Base-by-base conservation (phyloP, 2,329 filamentous ascomycete genomes). In the Teratosphaeria zuluensis region DNA sequence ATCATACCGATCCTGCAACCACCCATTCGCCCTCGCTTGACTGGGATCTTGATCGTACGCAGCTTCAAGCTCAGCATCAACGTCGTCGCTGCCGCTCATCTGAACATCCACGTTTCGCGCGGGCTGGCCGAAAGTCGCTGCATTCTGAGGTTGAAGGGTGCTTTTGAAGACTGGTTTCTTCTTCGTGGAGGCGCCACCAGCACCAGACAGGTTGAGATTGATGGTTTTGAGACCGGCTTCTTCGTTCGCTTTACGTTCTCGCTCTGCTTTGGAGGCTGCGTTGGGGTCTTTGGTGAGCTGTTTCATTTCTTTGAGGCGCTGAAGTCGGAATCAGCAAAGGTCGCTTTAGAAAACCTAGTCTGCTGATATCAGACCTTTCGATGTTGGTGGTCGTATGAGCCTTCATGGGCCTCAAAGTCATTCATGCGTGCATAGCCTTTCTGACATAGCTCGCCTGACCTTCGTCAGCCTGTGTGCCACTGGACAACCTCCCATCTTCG, bases 351-450 rank as follows among this genome's bases (percentile, higher is more conserved):
- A 19, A n/a, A 19, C 0, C 14, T 30, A 61, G 19, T 30, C 12
- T 55, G 33, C 14, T 31, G 21, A 11, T 28, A 32, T 9, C 19
- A 38, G 75, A 79, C 76, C 77, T 95, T 91, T 73, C 91, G 92
- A 75, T 99, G 94, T 67, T 89, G 89, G 75, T 99, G 94, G 71
- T 97, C 94, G 74, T 97, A 97, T 68, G 89, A 94, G 63, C 86
- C 86, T 58, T 96, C 89, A 73, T 99, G 94, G 7, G 92, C 88
- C 74, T 97, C 92, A 73, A 95, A 96, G 73, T 97, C 92, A 71
- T 95, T 92, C 81, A 95, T 92, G 58, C 94, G 90, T 1, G 87
- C 85, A 76, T 97, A 99, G 67, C 92, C 92, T 76, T 97, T 97
- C 63, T 88, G 85, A 78, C 94, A 97, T 57, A 97, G 83, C 48